Evolutionary conservation across 768 basidiomycete species (phyloP), one percentile per base, ranked within the genome.

Genomic region (Pulveroboletus sp.): DNA sequence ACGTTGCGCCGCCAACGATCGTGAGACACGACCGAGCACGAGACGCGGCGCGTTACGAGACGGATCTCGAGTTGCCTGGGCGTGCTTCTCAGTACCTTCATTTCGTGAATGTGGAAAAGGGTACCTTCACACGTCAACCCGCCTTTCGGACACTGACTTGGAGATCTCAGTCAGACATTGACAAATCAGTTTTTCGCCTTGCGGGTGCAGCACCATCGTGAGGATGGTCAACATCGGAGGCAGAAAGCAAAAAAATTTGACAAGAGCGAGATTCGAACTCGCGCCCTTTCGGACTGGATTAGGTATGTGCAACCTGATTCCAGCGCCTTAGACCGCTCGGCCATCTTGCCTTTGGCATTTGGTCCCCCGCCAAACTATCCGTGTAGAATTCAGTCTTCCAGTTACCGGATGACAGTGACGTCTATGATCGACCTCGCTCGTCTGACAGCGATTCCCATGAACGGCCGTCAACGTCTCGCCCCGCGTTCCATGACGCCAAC

Each of bases 241-340:
- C 13, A 27, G 35, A 29, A n/a, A 29, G n/a, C 27, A n/a, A 27
- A 4, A 54, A 64, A 0, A 11, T 40, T 33, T 69, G 65, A 67
- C 65, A 67, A 63, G 63, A 67, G 55, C 60, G 67, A 67, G 65
- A 67, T 67, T 67, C 65, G 67, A 67, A 67, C 65, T 67, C 65
- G 65, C 55, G 65, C 65, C 65, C 65, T 61, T 67, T 63, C 53
- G 53, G 59, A 61, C 59, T 57, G 55, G 59, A 61, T 61, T 29
- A 55, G 40, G 37, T 20, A 13, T 21, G 16, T n/a, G 1, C 3
- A 27, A 45, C 74, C 74, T 75, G 71, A 74, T 70, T 78, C 77
- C 74, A 72, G 76, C 75, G 75, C 77, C 77, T 78, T 77, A 70
- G 75, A 78, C 76, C 75, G 73, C 76, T 78, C 77, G 76, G 75